A percentile compares a stretch with the other conserved stretches of the same genome.
Evolutionary conservation across 78 protist genomes (phyloP).

Genomic region (Bodo saltans): DNA sequence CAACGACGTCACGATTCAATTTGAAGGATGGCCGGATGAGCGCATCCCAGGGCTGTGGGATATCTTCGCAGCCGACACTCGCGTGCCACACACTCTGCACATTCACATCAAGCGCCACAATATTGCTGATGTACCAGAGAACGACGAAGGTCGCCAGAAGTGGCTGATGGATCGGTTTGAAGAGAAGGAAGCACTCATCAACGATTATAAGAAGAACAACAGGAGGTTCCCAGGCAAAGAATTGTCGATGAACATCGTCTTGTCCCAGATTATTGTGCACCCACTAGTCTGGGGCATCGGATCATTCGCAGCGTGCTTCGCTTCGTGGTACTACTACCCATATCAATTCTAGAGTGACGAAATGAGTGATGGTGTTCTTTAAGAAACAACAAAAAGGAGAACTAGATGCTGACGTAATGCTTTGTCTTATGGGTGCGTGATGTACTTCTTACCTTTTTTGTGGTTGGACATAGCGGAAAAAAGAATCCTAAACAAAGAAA

Average conservation of each 20-base stretch:
- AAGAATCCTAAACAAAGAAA: not conserved
- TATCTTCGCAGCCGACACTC: not conserved
- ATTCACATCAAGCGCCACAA: not conserved
- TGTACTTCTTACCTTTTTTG: not conserved
- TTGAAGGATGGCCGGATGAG: not conserved
- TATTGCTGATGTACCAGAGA: not conserved
- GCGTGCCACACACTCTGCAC: not conserved
- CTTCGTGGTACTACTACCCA: not conserved
- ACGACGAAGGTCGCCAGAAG: not conserved
- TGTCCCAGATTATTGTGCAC: not conserved
- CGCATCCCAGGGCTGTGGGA: not conserved
- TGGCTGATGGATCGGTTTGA: not conserved
- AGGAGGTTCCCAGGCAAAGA: not conserved
- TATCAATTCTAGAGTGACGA: not conserved
- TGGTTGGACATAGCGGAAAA: not conserved
- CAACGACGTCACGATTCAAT: slow-evolving; percentile 11
- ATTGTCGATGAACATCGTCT: not conserved
- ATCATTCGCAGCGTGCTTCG: not conserved
- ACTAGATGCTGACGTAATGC: not conserved
- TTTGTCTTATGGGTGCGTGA: not conserved
- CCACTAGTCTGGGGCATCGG: not conserved
- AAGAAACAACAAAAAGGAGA: slow-evolving; percentile 12
- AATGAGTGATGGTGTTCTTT: not conserved
- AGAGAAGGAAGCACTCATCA: not conserved
- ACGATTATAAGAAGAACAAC: not conserved